phyloP scores from a whole-genome alignment of 2,329 filamentous ascomycete species.

The Xylariaceae sp. region DNA sequence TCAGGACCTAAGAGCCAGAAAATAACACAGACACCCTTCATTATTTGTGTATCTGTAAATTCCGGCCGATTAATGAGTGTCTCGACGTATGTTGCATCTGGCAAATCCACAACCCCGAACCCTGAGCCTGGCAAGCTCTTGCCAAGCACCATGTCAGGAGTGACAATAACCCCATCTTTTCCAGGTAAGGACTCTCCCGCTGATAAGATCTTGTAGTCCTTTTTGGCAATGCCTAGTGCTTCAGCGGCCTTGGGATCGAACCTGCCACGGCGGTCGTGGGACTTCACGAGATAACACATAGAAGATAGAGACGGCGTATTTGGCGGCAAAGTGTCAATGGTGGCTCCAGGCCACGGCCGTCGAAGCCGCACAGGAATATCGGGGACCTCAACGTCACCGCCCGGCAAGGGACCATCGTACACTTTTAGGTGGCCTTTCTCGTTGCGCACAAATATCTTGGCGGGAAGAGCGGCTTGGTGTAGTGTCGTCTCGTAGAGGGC shows the following conservation, averaged over 20 bases:
- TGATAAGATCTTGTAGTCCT: constrained; percentile 57
- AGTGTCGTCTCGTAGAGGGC: constrained; percentile 64
- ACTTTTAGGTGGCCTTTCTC: constrained; percentile 60
- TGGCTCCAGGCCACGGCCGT: constrained; percentile 73
- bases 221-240: constrained; percentile 57
- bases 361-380: constrained; percentile 70
- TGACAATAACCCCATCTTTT: constrained; percentile 64
- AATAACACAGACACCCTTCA: constrained; percentile 62
- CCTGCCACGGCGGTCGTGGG: constrained; percentile 71
- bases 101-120: constrained; percentile 76
- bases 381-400: constrained; percentile 45
- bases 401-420: constrained; percentile 67
- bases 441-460: constrained; percentile 66
- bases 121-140: constrained; percentile 64
- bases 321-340: constrained; percentile 61
- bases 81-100: constrained; percentile 65
- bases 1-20: constrained; percentile 78
- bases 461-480: constrained; percentile 62
- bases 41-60: constrained; percentile 62
- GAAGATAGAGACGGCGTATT: constrained; percentile 64
- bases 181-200: constrained; percentile 60
- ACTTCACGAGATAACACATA: constrained; percentile 82
- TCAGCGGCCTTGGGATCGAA: constrained; percentile 67
- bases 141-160: constrained; percentile 81
- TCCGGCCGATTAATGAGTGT: constrained; percentile 67